Conservation (phyloP, 768 basidiomycete species). For the Mycena galopus region DNA sequence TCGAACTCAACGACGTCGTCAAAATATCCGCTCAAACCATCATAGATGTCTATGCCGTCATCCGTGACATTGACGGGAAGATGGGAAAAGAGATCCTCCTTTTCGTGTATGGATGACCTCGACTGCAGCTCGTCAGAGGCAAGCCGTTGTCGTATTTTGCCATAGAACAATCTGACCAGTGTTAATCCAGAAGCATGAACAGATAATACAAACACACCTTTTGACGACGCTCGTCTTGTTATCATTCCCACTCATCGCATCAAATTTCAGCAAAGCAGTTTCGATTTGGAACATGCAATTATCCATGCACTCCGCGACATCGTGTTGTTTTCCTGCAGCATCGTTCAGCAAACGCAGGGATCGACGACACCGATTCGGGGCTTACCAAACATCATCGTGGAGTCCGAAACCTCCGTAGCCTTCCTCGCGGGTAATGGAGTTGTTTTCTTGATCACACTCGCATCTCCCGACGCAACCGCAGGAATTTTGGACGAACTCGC, state of each 20-base stretch:
- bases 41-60: conserved; percentile 92
- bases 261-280: conserved; percentile 86
- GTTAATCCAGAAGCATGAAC: not conserved
- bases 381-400: conserved; percentile 91
- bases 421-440: conserved; percentile 72
- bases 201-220: conserved; percentile 58
- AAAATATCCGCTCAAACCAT: conserved; percentile 93
- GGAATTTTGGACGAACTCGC: conserved; percentile 42
- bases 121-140: conserved; percentile 52
- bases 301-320: conserved; percentile 99
- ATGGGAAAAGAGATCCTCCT: conserved; percentile 94
- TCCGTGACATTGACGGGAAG: conserved; percentile 94
- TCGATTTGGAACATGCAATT: conserved; percentile 99
- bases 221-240: conserved; percentile 86
- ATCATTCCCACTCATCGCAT: conserved; percentile 58
- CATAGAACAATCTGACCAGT: conserved; percentile 78
- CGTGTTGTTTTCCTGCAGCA: conserved; percentile 90
- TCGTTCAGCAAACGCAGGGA: conserved; percentile 21
- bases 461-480: conserved; percentile 41
- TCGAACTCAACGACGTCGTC: conserved; percentile 91
- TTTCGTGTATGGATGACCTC: conserved; percentile 77
- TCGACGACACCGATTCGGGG: not conserved
- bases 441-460: conserved; percentile 53
- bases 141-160: conserved; percentile 76
- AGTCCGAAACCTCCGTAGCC: conserved; percentile 68